phyloP scores from a whole-genome alignment of 352 stramenopile species.

The Globisporangium middletonii region DNA sequence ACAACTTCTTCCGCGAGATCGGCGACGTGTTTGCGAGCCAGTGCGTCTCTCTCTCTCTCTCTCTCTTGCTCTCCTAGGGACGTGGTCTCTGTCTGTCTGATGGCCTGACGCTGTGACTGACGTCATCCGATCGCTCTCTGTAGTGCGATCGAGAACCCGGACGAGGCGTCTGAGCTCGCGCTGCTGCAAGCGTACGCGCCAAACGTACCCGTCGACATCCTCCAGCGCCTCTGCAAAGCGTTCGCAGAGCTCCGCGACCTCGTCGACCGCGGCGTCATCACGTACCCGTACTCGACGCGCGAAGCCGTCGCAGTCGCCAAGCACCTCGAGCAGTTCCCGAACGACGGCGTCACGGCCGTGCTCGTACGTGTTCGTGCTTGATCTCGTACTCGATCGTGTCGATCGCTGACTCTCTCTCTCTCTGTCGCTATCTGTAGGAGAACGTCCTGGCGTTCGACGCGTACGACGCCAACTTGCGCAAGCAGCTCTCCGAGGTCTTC shows the following conservation, averaged over 20 bases:
- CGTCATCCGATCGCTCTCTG: no score
- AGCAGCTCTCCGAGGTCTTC: constrained; percentile 76
- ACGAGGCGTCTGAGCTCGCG: constrained; percentile 87
- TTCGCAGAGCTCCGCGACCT: constrained; percentile 90
- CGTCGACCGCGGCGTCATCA: constrained; percentile 85
- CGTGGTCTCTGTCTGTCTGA: neutral
- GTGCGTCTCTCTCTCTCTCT: constrained; percentile 23
- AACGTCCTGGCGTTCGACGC: constrained; percentile 95
- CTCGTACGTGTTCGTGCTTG: constrained; percentile 16
- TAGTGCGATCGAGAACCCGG: constrained; percentile 86
- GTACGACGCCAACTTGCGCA: constrained; percentile 71
- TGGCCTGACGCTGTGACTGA: neutral
- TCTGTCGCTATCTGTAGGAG: constrained; percentile 37
- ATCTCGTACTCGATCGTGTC: no score
- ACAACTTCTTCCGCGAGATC: constrained; percentile 94
- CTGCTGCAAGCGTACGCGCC: constrained; percentile 90
- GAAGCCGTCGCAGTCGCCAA: constrained; percentile 93
- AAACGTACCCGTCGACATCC: constrained; percentile 62
- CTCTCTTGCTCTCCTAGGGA: neutral
- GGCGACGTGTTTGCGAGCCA: constrained; percentile 92
- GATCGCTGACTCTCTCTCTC: no score
- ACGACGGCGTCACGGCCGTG: constrained; percentile 83
- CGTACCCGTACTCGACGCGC: constrained; percentile 93
- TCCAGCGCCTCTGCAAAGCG: constrained; percentile 76
- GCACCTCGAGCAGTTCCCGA: constrained; percentile 90